These are phyloP conservation scores for Nicotiana benthamiana DNA, from an alignment of 257 asterid species.

Conservation along the genomic window DNA sequence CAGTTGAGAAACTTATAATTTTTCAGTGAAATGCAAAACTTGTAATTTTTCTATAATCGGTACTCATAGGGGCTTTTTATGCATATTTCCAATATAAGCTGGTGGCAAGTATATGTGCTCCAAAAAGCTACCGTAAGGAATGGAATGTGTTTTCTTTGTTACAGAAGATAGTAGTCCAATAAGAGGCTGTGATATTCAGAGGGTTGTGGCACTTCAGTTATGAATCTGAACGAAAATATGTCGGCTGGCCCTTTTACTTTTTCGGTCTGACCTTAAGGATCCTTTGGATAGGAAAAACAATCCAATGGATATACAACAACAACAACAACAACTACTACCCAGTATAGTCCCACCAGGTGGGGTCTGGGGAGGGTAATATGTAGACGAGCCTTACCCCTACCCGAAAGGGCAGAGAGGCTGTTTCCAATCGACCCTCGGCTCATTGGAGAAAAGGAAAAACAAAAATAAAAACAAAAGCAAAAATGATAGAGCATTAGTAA, in stretches of 20 bases:
- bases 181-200: background rate
- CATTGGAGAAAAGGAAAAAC: no score
- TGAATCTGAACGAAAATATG: background rate
- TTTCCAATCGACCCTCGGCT: no score
- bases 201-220: background rate
- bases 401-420: no score
- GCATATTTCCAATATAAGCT: background rate
- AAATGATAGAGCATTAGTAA: no score
- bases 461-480: no score
- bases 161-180: background rate
- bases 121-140: background rate
- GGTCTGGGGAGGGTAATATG: no score
- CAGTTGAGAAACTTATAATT: background rate
- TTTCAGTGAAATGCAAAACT: background rate
- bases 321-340: no score
- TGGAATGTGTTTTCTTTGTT: background rate
- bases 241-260: background rate
- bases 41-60: background rate
- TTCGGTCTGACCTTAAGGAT: background rate
- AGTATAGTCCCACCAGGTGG: no score
- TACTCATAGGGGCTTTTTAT: background rate
- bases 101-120: background rate
- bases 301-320: background rate
- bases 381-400: no score
- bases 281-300: background rate